Percentiles rank a stretch among this genome's conserved stretches.
phyloP scores from a whole-genome alignment of 2,329 filamentous ascomycete species.

The Calonectria pseudoturangicola region DNA sequence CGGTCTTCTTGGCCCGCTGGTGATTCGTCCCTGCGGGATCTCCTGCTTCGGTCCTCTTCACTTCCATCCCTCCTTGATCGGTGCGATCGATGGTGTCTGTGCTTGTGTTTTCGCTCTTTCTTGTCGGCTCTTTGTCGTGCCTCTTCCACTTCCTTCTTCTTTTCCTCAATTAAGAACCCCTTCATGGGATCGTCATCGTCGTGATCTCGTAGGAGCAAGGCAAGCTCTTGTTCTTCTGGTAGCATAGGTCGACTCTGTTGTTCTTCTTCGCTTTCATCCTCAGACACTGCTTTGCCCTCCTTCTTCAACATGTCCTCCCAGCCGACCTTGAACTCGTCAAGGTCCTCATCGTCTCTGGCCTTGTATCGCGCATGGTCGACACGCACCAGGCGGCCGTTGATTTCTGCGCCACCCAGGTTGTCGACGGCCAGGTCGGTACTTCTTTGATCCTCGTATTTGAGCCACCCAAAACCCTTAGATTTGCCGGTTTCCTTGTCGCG shows the following conservation, averaged over 20 bases:
- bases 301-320: slow-evolving; percentile 76
- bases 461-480: slow-evolving; percentile 93
- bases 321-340: slow-evolving; percentile 74
- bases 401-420: slow-evolving; percentile 90
- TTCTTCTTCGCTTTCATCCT: slow-evolving; percentile 68
- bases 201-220: slow-evolving; percentile 83
- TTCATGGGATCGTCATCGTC: slow-evolving; percentile 99
- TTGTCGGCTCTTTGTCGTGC: slow-evolving; percentile 74
- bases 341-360: slow-evolving; percentile 84
- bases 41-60: slow-evolving; percentile 56
- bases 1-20: slow-evolving; percentile 54
- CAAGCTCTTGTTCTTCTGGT: slow-evolving; percentile 88
- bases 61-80: slow-evolving; percentile 61
- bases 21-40: slow-evolving; percentile 63
- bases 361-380: slow-evolving; percentile 98
- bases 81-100: slow-evolving; percentile 68
- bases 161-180: slow-evolving; percentile 89
- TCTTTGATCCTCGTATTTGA: slow-evolving; percentile 98
- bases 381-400: slow-evolving; percentile 86
- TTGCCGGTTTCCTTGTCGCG: slow-evolving; percentile 98
- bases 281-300: slow-evolving; percentile 66
- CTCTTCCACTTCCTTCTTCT: slow-evolving; percentile 89
- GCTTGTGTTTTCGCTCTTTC: slow-evolving; percentile 68
- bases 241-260: slow-evolving; percentile 77
- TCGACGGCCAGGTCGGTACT: slow-evolving; percentile 97